Conservation (phyloP, 352 stramenopile species). For the Globisporangium mamillatum region DNA sequence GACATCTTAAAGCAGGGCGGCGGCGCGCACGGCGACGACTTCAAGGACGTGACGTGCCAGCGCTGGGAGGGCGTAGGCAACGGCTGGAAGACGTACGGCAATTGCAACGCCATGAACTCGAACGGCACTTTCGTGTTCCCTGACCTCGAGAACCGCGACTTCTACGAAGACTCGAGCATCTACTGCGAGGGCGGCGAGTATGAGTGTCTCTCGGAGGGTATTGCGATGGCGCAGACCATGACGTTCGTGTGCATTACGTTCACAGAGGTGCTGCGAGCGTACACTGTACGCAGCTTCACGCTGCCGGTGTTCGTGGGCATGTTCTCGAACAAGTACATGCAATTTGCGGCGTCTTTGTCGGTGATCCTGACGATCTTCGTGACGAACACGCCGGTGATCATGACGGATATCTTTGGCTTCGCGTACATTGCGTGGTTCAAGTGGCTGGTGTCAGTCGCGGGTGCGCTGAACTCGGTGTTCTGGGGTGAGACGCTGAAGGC, state of each 20-base stretch:
- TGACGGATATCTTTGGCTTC: conserved; percentile 43
- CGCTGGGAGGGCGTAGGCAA: conserved; percentile 44
- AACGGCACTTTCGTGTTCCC: conserved; percentile 55
- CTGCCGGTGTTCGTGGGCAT: conserved; percentile 52
- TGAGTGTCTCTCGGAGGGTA: conserved; percentile 47
- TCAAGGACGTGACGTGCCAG: conserved; percentile 48
- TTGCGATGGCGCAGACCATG: conserved; percentile 66
- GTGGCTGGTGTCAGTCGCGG: conserved; percentile 28
- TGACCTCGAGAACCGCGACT: conserved; percentile 29
- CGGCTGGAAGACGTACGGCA: conserved; percentile 55
- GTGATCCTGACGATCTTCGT: conserved; percentile 29
- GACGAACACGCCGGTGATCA: conserved; percentile 35
- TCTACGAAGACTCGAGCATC: conserved; percentile 33
- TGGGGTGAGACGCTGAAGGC: not conserved
- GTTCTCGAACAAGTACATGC: conserved; percentile 62
- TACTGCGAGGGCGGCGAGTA: conserved; percentile 67
- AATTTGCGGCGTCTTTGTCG: conserved; percentile 14
- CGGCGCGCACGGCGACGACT: conserved; percentile 37
- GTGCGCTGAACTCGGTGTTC: conserved; percentile 12
- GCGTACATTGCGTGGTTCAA: conserved; percentile 37
- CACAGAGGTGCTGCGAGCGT: conserved; percentile 70
- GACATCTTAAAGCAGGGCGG: conserved; percentile 53
- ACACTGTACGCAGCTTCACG: conserved; percentile 71
- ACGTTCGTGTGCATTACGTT: conserved; percentile 62
- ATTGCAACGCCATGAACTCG: conserved; percentile 38